These are phyloP conservation scores for Penicillium ochrochloron DNA, from an alignment of 495 filamentous ascomycete species.

Conservation along the genomic window DNA sequence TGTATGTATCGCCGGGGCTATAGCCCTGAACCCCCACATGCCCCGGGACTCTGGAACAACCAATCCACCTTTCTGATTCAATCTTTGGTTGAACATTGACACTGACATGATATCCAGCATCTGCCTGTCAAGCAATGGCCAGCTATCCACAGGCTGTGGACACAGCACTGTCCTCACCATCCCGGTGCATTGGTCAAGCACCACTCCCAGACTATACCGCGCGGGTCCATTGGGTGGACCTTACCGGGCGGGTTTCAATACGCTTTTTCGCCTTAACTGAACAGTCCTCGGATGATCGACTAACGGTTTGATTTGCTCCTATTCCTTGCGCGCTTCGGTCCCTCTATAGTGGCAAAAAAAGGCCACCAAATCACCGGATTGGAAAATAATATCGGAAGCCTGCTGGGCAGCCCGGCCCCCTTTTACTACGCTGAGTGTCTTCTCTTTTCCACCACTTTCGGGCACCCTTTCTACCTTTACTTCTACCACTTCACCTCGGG, in stretches of 20 bases:
- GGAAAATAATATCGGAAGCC: slow-evolving; percentile 25
- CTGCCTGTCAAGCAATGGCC: not conserved
- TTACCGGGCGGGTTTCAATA: slow-evolving; percentile 25
- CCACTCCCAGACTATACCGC: not conserved
- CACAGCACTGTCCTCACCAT: not conserved
- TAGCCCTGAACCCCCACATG: slow-evolving; percentile 3
- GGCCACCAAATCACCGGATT: slow-evolving; percentile 26
- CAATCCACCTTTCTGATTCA: not conserved
- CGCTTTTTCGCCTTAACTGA: slow-evolving; percentile 17
- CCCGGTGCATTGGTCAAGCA: not conserved
- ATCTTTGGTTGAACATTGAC: not conserved
- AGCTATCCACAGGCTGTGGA: not conserved
- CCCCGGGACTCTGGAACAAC: not conserved
- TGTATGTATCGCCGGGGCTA: not conserved
- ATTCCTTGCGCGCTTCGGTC: slow-evolving; percentile 22
- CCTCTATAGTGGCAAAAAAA: slow-evolving; percentile 32
- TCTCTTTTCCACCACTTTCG: slow-evolving; percentile 6
- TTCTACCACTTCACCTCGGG: not conserved
- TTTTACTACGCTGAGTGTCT: slow-evolving; percentile 19
- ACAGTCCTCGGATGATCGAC: slow-evolving; percentile 18
- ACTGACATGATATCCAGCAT: not conserved
- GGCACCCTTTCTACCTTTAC: not conserved
- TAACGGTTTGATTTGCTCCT: slow-evolving; percentile 26
- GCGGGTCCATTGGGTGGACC: slow-evolving; percentile 9
- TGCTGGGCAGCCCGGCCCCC: slow-evolving; percentile 22